Percentiles rank a stretch among this genome's conserved stretches.
Evolutionary conservation across 2,329 filamentous ascomycete genomes (phyloP).

Genomic region (Berkeleyomyces basicola): DNA sequence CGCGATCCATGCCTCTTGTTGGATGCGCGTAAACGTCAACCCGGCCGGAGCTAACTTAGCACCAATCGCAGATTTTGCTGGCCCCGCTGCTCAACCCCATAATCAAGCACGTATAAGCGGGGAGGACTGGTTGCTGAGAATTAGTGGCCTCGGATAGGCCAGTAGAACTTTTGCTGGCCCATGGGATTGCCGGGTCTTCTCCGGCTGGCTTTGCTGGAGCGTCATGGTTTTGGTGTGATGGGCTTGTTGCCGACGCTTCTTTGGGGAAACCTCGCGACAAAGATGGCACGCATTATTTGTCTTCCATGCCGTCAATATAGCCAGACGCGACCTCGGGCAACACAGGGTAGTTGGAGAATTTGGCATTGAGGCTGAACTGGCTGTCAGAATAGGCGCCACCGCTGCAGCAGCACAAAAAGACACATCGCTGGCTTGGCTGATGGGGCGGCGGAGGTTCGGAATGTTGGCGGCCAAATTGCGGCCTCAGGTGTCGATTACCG

Average conservation of each 20-base stretch:
- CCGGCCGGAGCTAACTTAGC: neutral
- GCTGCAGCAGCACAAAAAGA: neutral
- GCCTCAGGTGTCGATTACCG: slow-evolving; percentile 7
- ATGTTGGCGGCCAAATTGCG: neutral
- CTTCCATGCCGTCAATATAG: neutral
- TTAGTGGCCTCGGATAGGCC: slow-evolving; percentile 11
- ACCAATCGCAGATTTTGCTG: neutral
- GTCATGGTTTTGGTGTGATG: neutral
- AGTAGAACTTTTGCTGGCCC: neutral
- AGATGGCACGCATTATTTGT: neutral
- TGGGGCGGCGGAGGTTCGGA: neutral
- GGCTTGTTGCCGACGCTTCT: neutral
- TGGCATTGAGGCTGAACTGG: neutral
- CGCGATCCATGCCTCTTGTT: neutral
- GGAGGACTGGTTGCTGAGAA: slow-evolving; percentile 10
- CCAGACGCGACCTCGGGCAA: neutral
- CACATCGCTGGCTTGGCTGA: neutral
- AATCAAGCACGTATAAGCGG: neutral
- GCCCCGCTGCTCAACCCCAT: neutral
- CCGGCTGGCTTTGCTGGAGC: neutral
- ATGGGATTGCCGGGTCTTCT: slow-evolving; percentile 13
- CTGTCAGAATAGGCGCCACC: neutral
- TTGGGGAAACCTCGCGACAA: neutral
- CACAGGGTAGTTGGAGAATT: no score
- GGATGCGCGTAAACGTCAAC: neutral